A percentile compares a stretch with the other conserved stretches of the same genome.
Conservation (phyloP, 257 asterid genomes). For the Solanum pimpinellifolium region DNA sequence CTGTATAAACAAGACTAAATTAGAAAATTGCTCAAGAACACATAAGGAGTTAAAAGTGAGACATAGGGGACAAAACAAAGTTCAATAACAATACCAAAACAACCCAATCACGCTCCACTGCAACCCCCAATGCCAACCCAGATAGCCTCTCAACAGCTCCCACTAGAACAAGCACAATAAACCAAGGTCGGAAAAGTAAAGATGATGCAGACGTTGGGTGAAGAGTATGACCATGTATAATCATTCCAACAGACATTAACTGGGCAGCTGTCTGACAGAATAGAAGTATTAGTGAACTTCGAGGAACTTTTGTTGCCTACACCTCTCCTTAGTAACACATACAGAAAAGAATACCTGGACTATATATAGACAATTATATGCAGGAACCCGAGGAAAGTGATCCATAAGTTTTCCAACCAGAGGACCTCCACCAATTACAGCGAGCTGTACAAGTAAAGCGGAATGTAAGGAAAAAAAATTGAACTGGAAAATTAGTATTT, state of each 20-base stretch:
- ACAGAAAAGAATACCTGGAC: constrained; percentile 47
- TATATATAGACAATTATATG: constrained; percentile 57
- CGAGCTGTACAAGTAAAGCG: constrained; percentile 45
- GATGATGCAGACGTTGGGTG: constrained; percentile 35
- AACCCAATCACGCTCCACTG: constrained; percentile 97
- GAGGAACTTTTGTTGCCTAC: not conserved
- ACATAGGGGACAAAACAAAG: not conserved
- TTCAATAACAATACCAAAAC: constrained; percentile 49
- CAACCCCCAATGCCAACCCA: constrained; percentile 90
- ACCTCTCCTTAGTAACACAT: not conserved
- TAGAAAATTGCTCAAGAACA: not conserved
- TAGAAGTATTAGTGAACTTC: constrained; percentile 7
- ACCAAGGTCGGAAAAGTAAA: constrained; percentile 78
- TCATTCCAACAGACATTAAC: constrained; percentile 73
- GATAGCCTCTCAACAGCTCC: constrained; percentile 87
- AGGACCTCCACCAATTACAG: constrained; percentile 91
- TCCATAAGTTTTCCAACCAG: constrained; percentile 90
- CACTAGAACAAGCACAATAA: constrained; percentile 57
- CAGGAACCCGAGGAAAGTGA: constrained; percentile 77
- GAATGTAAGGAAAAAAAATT: constrained; percentile 4
- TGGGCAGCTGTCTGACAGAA: constrained; percentile 82
- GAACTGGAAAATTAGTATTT: not conserved
- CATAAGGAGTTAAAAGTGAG: not conserved
- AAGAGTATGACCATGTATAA: constrained; percentile 61
- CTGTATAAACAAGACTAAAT: constrained; percentile 28